Base-by-base conservation (phyloP, 305 asterid genomes). In the Coffea humblotiana region DNA sequence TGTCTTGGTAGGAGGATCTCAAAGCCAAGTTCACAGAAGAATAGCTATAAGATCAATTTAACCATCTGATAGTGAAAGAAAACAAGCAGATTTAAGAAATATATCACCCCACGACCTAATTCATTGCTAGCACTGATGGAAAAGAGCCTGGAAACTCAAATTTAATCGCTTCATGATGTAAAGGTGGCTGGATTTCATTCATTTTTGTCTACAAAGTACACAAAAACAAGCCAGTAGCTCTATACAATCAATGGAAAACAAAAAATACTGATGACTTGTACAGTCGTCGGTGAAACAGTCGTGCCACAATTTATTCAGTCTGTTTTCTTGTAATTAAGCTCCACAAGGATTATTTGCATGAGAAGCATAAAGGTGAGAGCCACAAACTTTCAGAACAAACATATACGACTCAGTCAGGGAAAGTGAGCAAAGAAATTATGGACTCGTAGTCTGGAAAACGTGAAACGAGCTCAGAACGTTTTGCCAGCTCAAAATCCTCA, bases 401-500 rank as follows among this genome's bases (percentile, higher is more conserved):
- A 56, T 13, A 43, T 27, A 15, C 48, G 21, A 27, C 40, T 90
- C 82, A 90, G 25, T 89, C 90, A 8, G 86, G 82, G 70, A 71
- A 82, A 27, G 97, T 88, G 87, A 95, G 97, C 85, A 87, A 74
- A 79, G 91, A 82, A 89, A 95, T 76, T 32, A 95, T 88, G 68
- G 94, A 85, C 80, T 89, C 88, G 32, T 91, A 80, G 81, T 83
- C 85, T 52, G 97, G 97, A 82, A 94, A 95, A 25, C 73, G 81
- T 19, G 89, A 78, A 80, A 90, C 29, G n/a, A 95, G 93, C 58
- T 94, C 90, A 10, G 91, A 85, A 27, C 92, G 94, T 68, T 92
- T 91, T 16, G 95, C 99, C 83, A 96, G 78, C 90, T 94, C 99
- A 78, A 96, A 94, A 82, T 94, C 98, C 63, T 96, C 97, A 73